Percentiles rank a stretch among this genome's conserved stretches.
These are phyloP conservation scores for Penicillium coprophilum DNA, from an alignment of 495 filamentous ascomycete species.

Conservation along the genomic window DNA sequence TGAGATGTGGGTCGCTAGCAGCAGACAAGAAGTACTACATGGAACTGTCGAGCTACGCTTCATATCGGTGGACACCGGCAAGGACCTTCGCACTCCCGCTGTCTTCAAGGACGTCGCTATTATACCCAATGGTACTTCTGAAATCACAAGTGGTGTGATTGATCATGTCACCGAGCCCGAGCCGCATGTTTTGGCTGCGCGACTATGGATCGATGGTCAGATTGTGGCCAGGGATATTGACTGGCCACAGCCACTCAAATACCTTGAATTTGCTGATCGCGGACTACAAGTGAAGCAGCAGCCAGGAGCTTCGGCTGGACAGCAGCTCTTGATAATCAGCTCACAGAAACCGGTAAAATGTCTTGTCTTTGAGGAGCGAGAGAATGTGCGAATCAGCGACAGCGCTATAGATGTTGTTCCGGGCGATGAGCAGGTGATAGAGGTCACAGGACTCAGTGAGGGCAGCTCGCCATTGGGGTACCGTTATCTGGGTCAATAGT, in stretches of 20 bases:
- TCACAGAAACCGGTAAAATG: conserved; percentile 42
- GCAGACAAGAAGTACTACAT: conserved; percentile 52
- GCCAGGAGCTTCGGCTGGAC: conserved; percentile 13
- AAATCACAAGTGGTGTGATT: conserved; percentile 67
- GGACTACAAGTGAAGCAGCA: conserved; percentile 32
- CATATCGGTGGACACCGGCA: conserved; percentile 70
- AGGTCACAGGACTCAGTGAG: conserved; percentile 33
- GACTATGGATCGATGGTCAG: conserved; percentile 58
- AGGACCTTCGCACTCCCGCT: conserved; percentile 55
- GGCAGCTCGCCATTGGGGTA: conserved; percentile 36
- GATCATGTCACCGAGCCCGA: conserved; percentile 57
- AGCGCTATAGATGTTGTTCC: conserved; percentile 52
- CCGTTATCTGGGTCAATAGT: conserved; percentile 23
- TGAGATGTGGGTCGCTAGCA: conserved; percentile 80
- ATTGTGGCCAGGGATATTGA: conserved; percentile 76
- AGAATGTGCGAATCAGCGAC: conserved; percentile 37
- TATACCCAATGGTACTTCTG: conserved; percentile 69
- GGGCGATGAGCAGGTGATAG: conserved; percentile 44
- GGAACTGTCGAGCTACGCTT: conserved; percentile 68
- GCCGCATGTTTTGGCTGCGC: conserved; percentile 53
- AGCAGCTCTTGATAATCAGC: conserved; percentile 19
- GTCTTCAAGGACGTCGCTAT: conserved; percentile 56
- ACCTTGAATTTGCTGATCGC: conserved; percentile 61
- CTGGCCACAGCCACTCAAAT: conserved; percentile 94
- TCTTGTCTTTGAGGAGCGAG: conserved; percentile 46